Evolutionary conservation across 441 rosid species (phyloP).

Genomic region (Erodium texanum): DNA sequence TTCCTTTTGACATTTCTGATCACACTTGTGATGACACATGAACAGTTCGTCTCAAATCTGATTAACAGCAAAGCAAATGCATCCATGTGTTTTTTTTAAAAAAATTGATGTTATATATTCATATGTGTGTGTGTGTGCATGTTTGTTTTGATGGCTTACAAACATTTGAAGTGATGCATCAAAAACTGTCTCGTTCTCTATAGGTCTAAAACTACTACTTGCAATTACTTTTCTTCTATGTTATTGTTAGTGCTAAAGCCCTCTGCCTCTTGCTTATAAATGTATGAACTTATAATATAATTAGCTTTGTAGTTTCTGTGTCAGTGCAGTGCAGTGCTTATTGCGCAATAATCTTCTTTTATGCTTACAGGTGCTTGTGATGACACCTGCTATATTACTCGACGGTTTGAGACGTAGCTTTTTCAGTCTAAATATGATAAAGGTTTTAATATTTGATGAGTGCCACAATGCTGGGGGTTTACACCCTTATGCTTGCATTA

Average conservation of each 20-base stretch:
- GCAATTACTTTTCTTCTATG: too few species aligned
- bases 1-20: background rate
- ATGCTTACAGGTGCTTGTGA: conserved; percentile 66
- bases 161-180: background rate
- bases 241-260: too few species aligned
- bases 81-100: too few species aligned
- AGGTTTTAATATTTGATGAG: conserved; percentile 82
- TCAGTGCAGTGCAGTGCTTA: too few species aligned
- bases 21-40: background rate
- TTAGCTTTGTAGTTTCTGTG: background rate
- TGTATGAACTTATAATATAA: too few species aligned
- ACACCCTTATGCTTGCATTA: conserved; percentile 67
- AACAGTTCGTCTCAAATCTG: background rate
- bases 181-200: too few species aligned
- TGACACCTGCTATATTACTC: conserved; percentile 89
- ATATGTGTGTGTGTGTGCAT: too few species aligned
- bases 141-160: background rate
- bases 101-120: too few species aligned
- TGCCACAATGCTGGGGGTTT: conserved; percentile 80
- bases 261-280: too few species aligned
- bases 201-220: too few species aligned
- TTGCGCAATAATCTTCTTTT: conserved; percentile 5
- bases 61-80: background rate
- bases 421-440: conserved; percentile 48
- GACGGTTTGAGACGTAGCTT: conserved; percentile 59